phyloP scores from a whole-genome alignment of 2,329 filamentous ascomycete genomes.

The Emergomyces orientalis region DNA sequence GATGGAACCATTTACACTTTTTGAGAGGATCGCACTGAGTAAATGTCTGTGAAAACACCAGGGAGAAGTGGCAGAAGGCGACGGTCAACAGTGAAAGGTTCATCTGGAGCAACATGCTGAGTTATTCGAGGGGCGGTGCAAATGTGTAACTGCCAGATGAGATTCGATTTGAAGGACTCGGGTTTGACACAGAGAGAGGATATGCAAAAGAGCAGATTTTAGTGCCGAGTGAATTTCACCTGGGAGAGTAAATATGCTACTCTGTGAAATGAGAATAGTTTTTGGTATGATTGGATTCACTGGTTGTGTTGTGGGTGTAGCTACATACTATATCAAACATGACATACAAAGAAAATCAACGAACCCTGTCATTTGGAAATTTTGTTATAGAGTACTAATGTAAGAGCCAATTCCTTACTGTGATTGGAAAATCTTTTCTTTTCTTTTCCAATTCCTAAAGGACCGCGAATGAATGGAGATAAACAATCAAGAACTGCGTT shows the following conservation, averaged over 20 bases:
- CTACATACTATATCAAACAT: not conserved
- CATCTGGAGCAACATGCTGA: not conserved
- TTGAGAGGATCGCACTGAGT: conserved; percentile 62
- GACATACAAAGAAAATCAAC: not conserved
- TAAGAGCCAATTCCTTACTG: too few species aligned
- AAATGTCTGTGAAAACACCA: conserved; percentile 56
- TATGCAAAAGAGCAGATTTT: not conserved
- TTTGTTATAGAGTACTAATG: too few species aligned
- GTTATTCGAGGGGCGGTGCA: not conserved
- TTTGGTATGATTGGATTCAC: not conserved
- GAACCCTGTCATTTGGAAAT: too few species aligned
- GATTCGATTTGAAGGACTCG: not conserved
- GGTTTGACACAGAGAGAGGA: not conserved
- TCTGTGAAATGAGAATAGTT: not conserved
- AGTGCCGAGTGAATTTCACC: not conserved
- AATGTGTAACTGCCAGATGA: not conserved
- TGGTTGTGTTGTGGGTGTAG: not conserved
- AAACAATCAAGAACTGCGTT: too few species aligned
- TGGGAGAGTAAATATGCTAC: not conserved
- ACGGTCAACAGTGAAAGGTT: conserved; percentile 30
- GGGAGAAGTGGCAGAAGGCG: conserved; percentile 35
- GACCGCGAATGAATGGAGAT: too few species aligned
- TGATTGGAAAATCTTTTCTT: too few species aligned
- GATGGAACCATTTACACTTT: conserved; percentile 15
- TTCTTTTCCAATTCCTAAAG: too few species aligned